phyloP scores from a whole-genome alignment of 768 basidiomycete species.

The Chiua virens region DNA sequence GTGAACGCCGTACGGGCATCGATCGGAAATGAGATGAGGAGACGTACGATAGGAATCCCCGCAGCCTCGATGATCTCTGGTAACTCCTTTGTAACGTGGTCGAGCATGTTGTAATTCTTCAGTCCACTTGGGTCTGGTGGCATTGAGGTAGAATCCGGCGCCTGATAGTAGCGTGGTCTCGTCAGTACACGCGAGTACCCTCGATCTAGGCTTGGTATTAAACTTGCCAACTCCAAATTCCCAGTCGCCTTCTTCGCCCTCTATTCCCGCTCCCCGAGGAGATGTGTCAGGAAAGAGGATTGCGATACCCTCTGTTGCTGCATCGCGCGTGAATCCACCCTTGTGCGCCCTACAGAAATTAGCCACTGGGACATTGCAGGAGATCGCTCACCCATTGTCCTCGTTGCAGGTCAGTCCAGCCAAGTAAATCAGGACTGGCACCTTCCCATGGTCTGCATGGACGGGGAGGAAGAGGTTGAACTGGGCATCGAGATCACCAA shows the following conservation, averaged over 20 bases:
- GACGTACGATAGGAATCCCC: conserved; percentile 73
- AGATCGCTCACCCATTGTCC: conserved; percentile 77
- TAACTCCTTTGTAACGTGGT: conserved; percentile 80
- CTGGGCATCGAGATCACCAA: conserved; percentile 66
- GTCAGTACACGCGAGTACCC: conserved; percentile 1
- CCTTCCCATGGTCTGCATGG: conserved; percentile 53
- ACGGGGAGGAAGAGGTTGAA: conserved; percentile 91
- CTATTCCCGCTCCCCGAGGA: conserved; percentile 85
- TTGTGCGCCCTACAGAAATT: conserved; percentile 71
- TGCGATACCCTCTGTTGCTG: conserved; percentile 83
- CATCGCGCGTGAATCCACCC: conserved; percentile 86
- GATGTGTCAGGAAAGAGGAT: conserved; percentile 93
- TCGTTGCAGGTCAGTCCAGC: conserved; percentile 90
- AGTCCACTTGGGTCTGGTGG: conserved; percentile 73
- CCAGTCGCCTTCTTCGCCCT: conserved; percentile 81
- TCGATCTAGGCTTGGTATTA: not conserved
- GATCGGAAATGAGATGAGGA: not conserved
- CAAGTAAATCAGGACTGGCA: conserved; percentile 80
- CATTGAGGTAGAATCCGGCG: conserved; percentile 96
- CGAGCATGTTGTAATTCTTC: conserved; percentile 86
- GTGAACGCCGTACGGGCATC: not conserved
- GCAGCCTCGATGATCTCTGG: conserved; percentile 74
- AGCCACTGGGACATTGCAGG: not conserved
- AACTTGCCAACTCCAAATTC: conserved; percentile 81
- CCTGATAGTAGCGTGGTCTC: conserved; percentile 29